Evolutionary conservation across 106 monocot species (phyloP), one percentile per base, ranked within the genome.

Genomic region (Dactylorhiza incarnata): DNA sequence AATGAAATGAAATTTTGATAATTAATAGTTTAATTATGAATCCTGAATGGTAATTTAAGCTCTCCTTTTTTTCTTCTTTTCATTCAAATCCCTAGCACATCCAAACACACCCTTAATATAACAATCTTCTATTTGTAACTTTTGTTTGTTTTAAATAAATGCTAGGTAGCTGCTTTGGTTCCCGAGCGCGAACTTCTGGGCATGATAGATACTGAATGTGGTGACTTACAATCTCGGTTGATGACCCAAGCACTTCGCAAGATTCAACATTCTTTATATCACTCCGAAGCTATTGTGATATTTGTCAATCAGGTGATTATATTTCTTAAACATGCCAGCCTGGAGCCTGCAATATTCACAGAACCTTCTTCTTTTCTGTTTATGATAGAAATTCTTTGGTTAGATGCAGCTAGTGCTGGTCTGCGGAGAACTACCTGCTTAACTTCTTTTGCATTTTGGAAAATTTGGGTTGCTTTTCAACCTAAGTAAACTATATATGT

Each of bases 191-290:
- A 95, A 84, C 76, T 95, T 82, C 74, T 82, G 72, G 77, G 86
- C 48, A 19, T 63, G 51, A 78, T 89, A 54, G 62, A 62, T 56
- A 54, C 72, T 19, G 66, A 80, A 65, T 81, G 80, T 68, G 51
- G 80, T 20, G 81, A 90, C 12, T 50, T 78, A 65, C 90, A 86
- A 72, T 82, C 90, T 73, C 49, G 75, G 22, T 69, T 95, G 67
- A 88, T 95, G 86, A 92, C 77, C 26, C 92, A 81, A 67, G 92
- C 88, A 49, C 90, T 95, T 87, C 81, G 90, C 51, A 95, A 92
- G 85, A 90, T 95, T 77, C 90, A 92, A 51, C 24, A 59, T 63
- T 90, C 95, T 15, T 54, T 87, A 56, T 75, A 78, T 70, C 81
- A 81, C 22, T 92, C 95, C 6, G 81, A 88, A 78, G 84, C 88